Percentiles rank a stretch among this genome's conserved stretches.
Conservation (phyloP, 2,329 filamentous ascomycete genomes). For the Ophiostoma quercus region DNA sequence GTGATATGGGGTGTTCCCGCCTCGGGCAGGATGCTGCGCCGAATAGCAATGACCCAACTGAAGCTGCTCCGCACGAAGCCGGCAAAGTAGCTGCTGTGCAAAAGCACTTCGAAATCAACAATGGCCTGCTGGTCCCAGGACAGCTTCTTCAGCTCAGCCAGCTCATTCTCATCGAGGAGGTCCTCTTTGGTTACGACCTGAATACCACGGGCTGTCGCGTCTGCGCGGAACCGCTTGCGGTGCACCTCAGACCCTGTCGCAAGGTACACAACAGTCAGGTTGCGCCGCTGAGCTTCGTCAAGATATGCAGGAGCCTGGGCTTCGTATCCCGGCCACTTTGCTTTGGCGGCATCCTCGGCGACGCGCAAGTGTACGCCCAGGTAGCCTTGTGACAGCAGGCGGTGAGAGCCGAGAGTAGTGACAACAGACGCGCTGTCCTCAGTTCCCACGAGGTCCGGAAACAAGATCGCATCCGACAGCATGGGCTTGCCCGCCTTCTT, state of each 20-base stretch:
- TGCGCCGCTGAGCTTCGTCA: conserved; percentile 31
- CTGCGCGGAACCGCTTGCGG: conserved; percentile 31
- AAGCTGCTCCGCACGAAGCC: conserved; percentile 24
- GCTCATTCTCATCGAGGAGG: conserved; percentile 33
- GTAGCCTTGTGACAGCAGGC: conserved; percentile 29
- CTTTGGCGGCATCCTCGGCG: conserved; percentile 34
- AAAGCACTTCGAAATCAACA: conserved; percentile 24
- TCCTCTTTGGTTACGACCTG: conserved; percentile 35
- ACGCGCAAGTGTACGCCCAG: conserved; percentile 39
- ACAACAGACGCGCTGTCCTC: conserved; percentile 9
- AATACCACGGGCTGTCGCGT: conserved; percentile 32
- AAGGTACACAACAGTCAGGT: conserved; percentile 36
- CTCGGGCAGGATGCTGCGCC: conserved; percentile 22
- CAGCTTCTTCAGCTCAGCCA: conserved; percentile 32
- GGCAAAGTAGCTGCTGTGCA: conserved; percentile 23
- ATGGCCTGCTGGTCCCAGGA: conserved; percentile 31
- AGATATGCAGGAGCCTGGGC: conserved; percentile 38
- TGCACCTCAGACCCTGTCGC: conserved; percentile 36
- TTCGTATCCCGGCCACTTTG: conserved; percentile 35
- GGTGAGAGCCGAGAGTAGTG: conserved; percentile 9
- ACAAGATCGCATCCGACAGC: conserved; percentile 19
- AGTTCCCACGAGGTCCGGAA: conserved; percentile 17
- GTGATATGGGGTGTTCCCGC: conserved; percentile 18
- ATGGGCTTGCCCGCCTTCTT: conserved; percentile 16
- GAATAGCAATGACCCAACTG: conserved; percentile 23